phyloP scores from a whole-genome alignment of 2,329 filamentous ascomycete genomes.

The Trichophyton simii region DNA sequence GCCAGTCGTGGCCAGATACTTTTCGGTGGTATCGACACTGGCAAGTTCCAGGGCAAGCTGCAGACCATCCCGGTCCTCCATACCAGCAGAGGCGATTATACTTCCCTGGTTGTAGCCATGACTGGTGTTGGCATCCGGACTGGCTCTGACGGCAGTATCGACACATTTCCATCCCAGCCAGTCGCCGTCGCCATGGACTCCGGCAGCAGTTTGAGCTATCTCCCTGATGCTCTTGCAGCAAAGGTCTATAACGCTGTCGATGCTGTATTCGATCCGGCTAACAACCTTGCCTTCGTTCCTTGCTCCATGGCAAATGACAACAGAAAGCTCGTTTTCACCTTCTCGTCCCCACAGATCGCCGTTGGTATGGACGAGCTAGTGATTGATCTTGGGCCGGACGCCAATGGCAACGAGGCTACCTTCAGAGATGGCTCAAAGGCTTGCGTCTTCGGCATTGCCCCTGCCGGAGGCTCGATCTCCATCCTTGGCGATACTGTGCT shows the following conservation, averaged over 20 bases:
- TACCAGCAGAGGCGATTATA: constrained; percentile 37
- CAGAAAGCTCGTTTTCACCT: constrained; percentile 42
- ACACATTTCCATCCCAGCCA: constrained; percentile 19
- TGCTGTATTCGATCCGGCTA: constrained; percentile 44
- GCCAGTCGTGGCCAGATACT: constrained; percentile 54
- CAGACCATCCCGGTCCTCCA: constrained; percentile 55
- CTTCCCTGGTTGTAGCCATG: constrained; percentile 57
- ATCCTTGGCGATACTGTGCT: constrained; percentile 65
- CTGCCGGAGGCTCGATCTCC: constrained; percentile 42
- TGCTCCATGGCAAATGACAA: constrained; percentile 37
- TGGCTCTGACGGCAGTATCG: constrained; percentile 11
- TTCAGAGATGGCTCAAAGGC: constrained; percentile 44
- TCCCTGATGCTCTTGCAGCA: constrained; percentile 41
- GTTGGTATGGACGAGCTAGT: constrained; percentile 49
- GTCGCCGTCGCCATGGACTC: constrained; percentile 59
- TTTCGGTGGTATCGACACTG: constrained; percentile 62
- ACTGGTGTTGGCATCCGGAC: constrained; percentile 41
- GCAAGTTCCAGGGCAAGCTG: constrained; percentile 50
- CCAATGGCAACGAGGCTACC: constrained; percentile 36
- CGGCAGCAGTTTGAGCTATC: constrained; percentile 54
- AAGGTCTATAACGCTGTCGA: constrained; percentile 47
- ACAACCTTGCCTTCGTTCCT: constrained; percentile 42
- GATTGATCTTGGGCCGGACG: constrained; percentile 41
- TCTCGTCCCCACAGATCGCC: constrained; percentile 40
- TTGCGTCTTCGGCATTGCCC: constrained; percentile 57